Percentiles rank a stretch among this genome's conserved stretches.
Evolutionary conservation across 164 flowering plant genomes (phyloP).

Genomic region (Annona cherimola): DNA sequence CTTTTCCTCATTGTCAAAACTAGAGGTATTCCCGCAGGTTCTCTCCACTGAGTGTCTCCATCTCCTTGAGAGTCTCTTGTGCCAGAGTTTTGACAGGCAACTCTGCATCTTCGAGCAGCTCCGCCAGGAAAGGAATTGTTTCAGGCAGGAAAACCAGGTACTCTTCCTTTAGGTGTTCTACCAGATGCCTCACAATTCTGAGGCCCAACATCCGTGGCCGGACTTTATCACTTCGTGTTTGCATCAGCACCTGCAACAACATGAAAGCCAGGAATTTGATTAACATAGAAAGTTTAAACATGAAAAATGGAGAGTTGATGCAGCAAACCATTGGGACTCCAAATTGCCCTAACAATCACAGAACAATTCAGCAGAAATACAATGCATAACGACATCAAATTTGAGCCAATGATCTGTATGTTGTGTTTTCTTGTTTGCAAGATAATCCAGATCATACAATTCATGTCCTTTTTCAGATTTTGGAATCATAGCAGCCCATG

Average conservation of each 20-base stretch:
- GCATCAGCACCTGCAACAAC: constrained; percentile 72
- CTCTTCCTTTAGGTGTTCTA: constrained; percentile 82
- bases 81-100: constrained; percentile 68
- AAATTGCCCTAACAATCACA: too few species aligned
- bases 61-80: constrained; percentile 69
- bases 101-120: constrained; percentile 81
- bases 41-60: constrained; percentile 81
- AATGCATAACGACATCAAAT: too few species aligned
- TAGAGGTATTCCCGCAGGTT: constrained; percentile 63
- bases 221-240: constrained; percentile 78
- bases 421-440: too few species aligned
- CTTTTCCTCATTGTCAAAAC: not conserved
- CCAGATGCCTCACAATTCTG: constrained; percentile 54
- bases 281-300: too few species aligned
- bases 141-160: constrained; percentile 66
- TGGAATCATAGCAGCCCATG: too few species aligned
- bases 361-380: too few species aligned
- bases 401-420: too few species aligned
- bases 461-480: too few species aligned
- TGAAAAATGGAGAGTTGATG: too few species aligned
- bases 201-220: constrained; percentile 70
- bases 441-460: too few species aligned
- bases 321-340: too few species aligned
- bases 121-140: constrained; percentile 86
- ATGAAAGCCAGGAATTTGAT: not conserved